Conservation (phyloP, 2,329 filamentous ascomycete genomes). For the Colletotrichum sp. region DNA sequence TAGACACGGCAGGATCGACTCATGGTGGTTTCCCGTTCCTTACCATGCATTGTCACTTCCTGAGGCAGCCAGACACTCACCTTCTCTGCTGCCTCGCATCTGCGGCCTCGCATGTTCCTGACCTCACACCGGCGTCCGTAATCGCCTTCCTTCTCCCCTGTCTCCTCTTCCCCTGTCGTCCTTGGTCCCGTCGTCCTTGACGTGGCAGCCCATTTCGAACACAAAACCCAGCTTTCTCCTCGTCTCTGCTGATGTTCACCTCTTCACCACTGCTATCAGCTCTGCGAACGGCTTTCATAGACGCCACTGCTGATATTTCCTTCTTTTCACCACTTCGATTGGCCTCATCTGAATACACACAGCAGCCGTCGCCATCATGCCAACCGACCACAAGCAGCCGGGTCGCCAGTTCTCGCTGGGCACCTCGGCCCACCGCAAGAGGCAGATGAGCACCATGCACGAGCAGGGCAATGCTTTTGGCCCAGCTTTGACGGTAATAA, state of each 20-base stretch:
- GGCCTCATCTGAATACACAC: too few relatives aligned
- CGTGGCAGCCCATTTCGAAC: not conserved
- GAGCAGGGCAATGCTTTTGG: constrained; percentile 49
- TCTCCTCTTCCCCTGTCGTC: not conserved
- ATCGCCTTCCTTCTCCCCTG: not conserved
- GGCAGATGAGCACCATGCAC: constrained; percentile 49
- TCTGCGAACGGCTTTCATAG: not conserved
- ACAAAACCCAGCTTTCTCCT: constrained; percentile 1
- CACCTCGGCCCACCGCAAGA: constrained; percentile 50
- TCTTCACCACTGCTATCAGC: not conserved
- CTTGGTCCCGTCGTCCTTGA: not conserved
- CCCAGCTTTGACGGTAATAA: constrained; percentile 49
- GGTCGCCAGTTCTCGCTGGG: constrained; percentile 48
- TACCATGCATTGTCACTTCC: not conserved
- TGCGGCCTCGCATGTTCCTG: not conserved
- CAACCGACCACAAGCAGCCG: not conserved
- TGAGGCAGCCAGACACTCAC: not conserved
- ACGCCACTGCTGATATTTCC: not conserved
- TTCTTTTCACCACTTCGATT: not conserved
- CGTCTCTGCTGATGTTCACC: too few relatives aligned
- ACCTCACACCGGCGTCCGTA: not conserved
- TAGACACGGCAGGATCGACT: constrained; percentile 14
- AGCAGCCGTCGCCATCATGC: not conserved
- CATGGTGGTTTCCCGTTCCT: not conserved
- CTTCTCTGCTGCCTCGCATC: not conserved